Conservation (phyloP, 2,329 filamentous ascomycete species). For the Metarhizium robertsii region DNA sequence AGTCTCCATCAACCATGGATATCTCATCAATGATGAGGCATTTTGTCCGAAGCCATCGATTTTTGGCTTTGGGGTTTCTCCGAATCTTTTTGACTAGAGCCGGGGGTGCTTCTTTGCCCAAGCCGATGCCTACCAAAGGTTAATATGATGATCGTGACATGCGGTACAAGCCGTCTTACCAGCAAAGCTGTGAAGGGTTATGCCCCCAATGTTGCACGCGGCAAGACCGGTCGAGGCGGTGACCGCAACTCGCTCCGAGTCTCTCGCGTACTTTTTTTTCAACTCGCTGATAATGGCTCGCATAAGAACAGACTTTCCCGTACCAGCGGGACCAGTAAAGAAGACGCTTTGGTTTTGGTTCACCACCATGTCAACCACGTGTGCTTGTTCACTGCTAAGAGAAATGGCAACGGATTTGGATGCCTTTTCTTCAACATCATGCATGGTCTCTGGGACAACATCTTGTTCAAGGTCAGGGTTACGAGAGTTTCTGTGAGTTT, state of each 20-base stretch:
- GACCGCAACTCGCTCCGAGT: conserved; percentile 80
- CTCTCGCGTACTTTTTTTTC: conserved; percentile 63
- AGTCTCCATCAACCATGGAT: conserved; percentile 95
- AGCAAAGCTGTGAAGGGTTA: conserved; percentile 91
- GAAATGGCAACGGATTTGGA: conserved; percentile 47
- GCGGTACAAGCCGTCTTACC: conserved; percentile 34
- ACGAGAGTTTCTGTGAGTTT: conserved; percentile 38
- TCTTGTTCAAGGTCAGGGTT: conserved; percentile 27
- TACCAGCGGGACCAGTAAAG: conserved; percentile 94
- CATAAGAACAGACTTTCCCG: conserved; percentile 94
- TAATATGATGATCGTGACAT: conserved; percentile 1
- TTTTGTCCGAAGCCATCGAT: conserved; percentile 81
- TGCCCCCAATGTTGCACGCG: conserved; percentile 92
- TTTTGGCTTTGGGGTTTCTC: conserved; percentile 77
- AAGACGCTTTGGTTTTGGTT: conserved; percentile 82
- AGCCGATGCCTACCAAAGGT: conserved; percentile 51
- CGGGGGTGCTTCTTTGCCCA: conserved; percentile 80
- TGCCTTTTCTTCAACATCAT: conserved; percentile 26
- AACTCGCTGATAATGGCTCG: conserved; percentile 79
- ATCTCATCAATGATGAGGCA: conserved; percentile 89
- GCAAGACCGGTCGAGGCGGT: conserved; percentile 94
- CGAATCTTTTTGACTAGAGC: conserved; percentile 85
- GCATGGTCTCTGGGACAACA: conserved; percentile 26
- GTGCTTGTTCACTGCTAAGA: conserved; percentile 77
- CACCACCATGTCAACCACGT: conserved; percentile 75